Evolutionary conservation across 2,329 filamentous ascomycete species (phyloP).

Genomic region (Pseudogymnoascus sp.): DNA sequence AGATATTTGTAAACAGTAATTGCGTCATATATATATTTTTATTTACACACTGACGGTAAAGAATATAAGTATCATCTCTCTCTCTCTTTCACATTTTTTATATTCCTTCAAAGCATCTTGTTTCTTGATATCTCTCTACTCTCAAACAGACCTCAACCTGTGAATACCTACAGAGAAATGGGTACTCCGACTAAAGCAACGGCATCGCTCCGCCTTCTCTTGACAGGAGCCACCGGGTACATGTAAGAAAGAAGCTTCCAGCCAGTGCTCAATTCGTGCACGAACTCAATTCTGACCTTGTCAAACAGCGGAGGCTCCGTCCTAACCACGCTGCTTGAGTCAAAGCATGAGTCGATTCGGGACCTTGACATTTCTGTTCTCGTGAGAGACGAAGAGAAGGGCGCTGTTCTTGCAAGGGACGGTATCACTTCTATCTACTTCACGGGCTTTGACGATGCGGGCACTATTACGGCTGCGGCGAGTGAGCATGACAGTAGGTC

Average conservation of each 20-base stretch:
- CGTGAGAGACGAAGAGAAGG: slow-evolving; percentile 24
- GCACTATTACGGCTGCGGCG: slow-evolving; percentile 20
- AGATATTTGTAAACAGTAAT: neutral
- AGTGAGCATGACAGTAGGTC: slow-evolving; percentile 21
- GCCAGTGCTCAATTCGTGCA: neutral
- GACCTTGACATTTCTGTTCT: slow-evolving; percentile 21
- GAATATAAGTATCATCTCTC: neutral
- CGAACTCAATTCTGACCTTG: neutral
- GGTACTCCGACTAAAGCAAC: neutral
- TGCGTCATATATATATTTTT: neutral
- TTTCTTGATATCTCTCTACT: neutral
- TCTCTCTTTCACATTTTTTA: neutral
- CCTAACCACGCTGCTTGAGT: slow-evolving; percentile 15
- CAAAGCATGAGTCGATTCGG: slow-evolving; percentile 5
- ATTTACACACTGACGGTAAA: neutral
- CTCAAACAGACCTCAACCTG: neutral
- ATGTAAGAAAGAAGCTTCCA: slow-evolving; percentile 16
- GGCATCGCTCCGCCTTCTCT: slow-evolving; percentile 17
- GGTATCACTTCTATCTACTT: slow-evolving; percentile 23
- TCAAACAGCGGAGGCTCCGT: slow-evolving; percentile 22
- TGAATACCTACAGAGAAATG: neutral
- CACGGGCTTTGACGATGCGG: slow-evolving; percentile 22
- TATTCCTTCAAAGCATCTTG: neutral
- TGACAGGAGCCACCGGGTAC: slow-evolving; percentile 23
- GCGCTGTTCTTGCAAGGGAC: slow-evolving; percentile 20